A percentile compares a stretch with the other conserved stretches of the same genome.
Conservation (phyloP, 495 filamentous ascomycete genomes). For the Neurospora tetraspora region DNA sequence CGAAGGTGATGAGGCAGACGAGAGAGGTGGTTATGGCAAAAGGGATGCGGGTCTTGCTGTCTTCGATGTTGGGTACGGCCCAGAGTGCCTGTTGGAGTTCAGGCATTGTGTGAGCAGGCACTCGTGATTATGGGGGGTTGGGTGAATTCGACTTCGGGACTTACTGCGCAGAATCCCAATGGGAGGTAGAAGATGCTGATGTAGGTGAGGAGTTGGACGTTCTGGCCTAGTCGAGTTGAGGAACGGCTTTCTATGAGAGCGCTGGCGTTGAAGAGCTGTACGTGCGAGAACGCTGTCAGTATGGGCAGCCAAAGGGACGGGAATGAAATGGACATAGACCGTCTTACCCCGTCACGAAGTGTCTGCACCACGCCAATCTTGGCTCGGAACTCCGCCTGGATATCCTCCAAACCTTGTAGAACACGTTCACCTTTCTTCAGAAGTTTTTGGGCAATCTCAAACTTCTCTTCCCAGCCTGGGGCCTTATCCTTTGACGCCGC, state of each 20-base stretch:
- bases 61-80: conserved; percentile 5
- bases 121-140: neutral
- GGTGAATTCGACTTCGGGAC: neutral
- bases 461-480: too few species aligned
- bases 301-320: too few species aligned
- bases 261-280: conserved; percentile 13
- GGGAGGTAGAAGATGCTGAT: conserved; percentile 30
- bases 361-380: neutral
- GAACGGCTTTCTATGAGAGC: conserved; percentile 26
- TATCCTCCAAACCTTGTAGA: neutral
- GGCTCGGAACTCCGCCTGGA: neutral
- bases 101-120: neutral
- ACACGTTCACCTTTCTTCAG: neutral
- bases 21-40: conserved; percentile 1
- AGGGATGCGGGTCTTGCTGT: neutral
- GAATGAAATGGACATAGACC: too few species aligned
- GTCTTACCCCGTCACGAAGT: neutral
- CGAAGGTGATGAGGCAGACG: neutral
- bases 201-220: conserved; percentile 27
- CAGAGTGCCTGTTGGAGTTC: conserved; percentile 5
- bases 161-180: conserved; percentile 20
- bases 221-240: conserved; percentile 24
- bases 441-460: too few species aligned
- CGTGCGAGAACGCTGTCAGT: neutral
- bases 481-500: too few species aligned